phyloP scores from a whole-genome alignment of 768 basidiomycete species.

The Amanita pallidorosea region DNA sequence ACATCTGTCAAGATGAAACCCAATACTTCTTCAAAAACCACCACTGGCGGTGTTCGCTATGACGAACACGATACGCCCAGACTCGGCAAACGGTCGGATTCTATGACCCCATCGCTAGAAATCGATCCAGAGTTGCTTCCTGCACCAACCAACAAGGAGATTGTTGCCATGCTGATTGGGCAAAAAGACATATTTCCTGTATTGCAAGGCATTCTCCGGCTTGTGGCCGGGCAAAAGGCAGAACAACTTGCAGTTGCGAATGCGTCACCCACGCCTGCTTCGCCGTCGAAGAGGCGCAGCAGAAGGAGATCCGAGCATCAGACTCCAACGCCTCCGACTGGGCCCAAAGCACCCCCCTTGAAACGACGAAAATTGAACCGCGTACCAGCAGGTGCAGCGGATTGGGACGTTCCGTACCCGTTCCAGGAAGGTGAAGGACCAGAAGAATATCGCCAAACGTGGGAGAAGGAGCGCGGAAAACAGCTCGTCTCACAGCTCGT shows the following conservation, averaged over 20 bases:
- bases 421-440: constrained; percentile 67
- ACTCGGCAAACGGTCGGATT: constrained; percentile 3
- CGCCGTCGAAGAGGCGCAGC: neutral
- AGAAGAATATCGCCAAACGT: constrained; percentile 45
- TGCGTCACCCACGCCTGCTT: constrained; percentile 6
- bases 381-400: constrained; percentile 71
- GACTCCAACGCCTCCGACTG: neutral
- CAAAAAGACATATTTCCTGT: constrained; percentile 63
- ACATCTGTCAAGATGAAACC: constrained; percentile 3
- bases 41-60: neutral
- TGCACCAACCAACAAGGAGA: constrained; percentile 43
- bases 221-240: constrained; percentile 32
- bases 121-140: constrained; percentile 34
- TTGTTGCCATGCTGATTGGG: constrained; percentile 45
- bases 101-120: constrained; percentile 13
- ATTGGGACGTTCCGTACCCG: constrained; percentile 81
- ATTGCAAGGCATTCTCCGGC: constrained; percentile 47
- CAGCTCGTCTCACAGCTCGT: constrained; percentile 54
- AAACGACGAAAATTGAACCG: constrained; percentile 56
- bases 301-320: neutral
- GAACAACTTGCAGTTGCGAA: constrained; percentile 1
- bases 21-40: neutral
- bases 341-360: constrained; percentile 10
- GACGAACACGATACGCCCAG: constrained; percentile 7
- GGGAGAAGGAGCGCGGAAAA: constrained; percentile 55